phyloP scores from a whole-genome alignment of 805 yeast genomes.

The Yarrowia porcina region DNA sequence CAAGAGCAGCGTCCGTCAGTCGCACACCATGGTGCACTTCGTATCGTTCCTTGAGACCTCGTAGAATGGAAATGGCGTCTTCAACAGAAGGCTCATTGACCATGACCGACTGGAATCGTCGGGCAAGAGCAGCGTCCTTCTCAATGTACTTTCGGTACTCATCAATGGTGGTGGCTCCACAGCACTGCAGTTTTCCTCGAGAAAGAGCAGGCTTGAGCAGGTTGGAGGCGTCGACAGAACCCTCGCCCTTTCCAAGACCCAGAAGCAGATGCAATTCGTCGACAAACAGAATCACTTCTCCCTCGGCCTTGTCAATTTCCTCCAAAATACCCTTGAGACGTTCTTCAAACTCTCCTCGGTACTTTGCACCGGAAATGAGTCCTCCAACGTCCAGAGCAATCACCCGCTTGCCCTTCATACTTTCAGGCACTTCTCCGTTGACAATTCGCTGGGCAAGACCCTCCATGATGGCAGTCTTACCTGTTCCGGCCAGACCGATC shows the following conservation, averaged over 20 bases:
- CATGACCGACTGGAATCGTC: conserved; percentile 86
- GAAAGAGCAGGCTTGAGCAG: conserved; percentile 90
- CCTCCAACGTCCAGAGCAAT: conserved; percentile 84
- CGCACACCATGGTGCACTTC: conserved; percentile 98
- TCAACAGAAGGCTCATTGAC: conserved; percentile 86
- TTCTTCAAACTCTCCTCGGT: conserved; percentile 93
- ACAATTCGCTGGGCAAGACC: conserved; percentile 93
- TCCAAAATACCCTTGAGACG: conserved; percentile 75
- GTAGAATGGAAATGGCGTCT: conserved; percentile 84
- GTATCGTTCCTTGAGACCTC: conserved; percentile 91
- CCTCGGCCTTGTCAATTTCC: conserved; percentile 77
- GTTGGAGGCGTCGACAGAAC: conserved; percentile 93
- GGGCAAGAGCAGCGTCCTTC: conserved; percentile 91
- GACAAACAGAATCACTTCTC: conserved; percentile 74
- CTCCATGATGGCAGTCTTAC: conserved; percentile 95
- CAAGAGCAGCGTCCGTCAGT: conserved; percentile 86
- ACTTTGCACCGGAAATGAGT: conserved; percentile 91
- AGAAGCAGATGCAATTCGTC: conserved; percentile 87
- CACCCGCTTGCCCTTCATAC: conserved; percentile 80
- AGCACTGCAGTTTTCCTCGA: conserved; percentile 85
- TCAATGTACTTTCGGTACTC: conserved; percentile 91
- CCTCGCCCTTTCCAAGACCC: conserved; percentile 91
- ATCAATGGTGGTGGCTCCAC: conserved; percentile 94
- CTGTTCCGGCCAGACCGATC: conserved; percentile 97
- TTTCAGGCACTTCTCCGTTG: conserved; percentile 90